phyloP scores from a whole-genome alignment of 2,329 filamentous ascomycete species.

The Ceratocystiopsis sp. region DNA sequence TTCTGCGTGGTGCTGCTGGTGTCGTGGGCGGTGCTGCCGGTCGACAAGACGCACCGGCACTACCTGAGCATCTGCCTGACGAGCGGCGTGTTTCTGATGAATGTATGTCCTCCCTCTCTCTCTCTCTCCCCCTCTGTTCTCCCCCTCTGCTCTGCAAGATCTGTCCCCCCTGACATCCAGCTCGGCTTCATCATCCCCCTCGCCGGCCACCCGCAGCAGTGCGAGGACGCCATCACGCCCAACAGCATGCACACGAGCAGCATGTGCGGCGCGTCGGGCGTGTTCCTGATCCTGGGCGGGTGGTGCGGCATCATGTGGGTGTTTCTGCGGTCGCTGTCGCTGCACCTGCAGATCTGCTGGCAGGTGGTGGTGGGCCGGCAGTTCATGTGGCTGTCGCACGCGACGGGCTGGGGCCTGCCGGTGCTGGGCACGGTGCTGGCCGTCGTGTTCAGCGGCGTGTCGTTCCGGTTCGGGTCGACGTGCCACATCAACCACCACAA shows the following conservation, averaged over 20 bases:
- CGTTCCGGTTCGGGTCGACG: conserved; percentile 77
- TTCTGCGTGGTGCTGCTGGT: conserved; percentile 60
- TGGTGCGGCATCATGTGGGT: conserved; percentile 78
- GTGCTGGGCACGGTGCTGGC: conserved; percentile 57
- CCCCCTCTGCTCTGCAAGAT: not conserved
- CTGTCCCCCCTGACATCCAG: too few relatives aligned
- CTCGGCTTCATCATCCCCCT: conserved; percentile 84
- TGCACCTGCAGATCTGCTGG: conserved; percentile 98
- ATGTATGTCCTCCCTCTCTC: conserved; percentile 36
- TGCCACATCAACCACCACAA: conserved; percentile 90
- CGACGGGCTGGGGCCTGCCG: conserved; percentile 70
- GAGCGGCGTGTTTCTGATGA: conserved; percentile 58
- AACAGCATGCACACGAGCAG: conserved; percentile 74
- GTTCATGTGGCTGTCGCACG: conserved; percentile 78
- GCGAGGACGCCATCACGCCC: conserved; percentile 79
- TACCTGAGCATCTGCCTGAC: conserved; percentile 84
- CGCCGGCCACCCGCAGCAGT: conserved; percentile 61
- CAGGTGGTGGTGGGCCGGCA: conserved; percentile 72
- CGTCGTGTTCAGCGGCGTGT: conserved; percentile 75
- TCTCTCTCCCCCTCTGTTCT: not conserved
- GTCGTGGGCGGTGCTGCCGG: conserved; percentile 65
- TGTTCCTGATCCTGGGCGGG: conserved; percentile 72
- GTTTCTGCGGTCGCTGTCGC: conserved; percentile 73
- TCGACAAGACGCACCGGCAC: conserved; percentile 80
- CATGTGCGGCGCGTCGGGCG: conserved; percentile 75